Conservation (phyloP, 2,329 filamentous ascomycete species). For the Talaromyces verruculosus region DNA sequence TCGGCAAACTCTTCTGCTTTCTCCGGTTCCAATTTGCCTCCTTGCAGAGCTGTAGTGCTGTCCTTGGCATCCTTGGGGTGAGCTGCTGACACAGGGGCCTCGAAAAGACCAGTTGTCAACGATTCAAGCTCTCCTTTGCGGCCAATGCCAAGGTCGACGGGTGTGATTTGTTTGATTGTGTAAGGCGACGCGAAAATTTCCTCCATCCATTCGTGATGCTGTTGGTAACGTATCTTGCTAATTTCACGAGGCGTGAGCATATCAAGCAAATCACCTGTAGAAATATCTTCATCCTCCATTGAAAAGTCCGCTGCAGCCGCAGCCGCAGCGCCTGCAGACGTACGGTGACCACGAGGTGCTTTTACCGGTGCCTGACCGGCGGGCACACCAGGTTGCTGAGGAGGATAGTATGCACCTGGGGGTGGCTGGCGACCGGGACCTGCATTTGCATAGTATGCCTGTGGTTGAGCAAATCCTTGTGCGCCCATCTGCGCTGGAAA, state of each 20-base stretch:
- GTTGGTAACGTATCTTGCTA: constrained; percentile 79
- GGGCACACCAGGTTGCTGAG: constrained; percentile 26
- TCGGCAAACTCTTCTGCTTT: constrained; percentile 81
- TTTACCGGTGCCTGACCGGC: constrained; percentile 33
- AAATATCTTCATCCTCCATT: constrained; percentile 85
- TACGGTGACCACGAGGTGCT: constrained; percentile 46
- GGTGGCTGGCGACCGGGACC: constrained; percentile 38
- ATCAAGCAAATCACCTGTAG: constrained; percentile 85
- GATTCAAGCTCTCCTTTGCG: constrained; percentile 77
- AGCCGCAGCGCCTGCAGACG: constrained; percentile 39
- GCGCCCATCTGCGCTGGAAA: constrained; percentile 58
- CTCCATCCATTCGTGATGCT: constrained; percentile 99
- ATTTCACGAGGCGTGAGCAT: constrained; percentile 86
- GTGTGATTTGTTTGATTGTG: constrained; percentile 77
- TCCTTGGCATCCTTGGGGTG: constrained; percentile 33
- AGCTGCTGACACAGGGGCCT: constrained; percentile 51
- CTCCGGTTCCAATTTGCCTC: constrained; percentile 68
- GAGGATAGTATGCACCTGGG: constrained; percentile 32
- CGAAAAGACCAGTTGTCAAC: constrained; percentile 82
- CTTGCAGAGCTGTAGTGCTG: constrained; percentile 35
- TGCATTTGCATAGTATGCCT: constrained; percentile 41
- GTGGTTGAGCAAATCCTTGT: constrained; percentile 54
- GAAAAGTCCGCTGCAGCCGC: constrained; percentile 46
- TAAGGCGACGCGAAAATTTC: constrained; percentile 92
- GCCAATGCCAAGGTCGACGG: constrained; percentile 82